Evolutionary conservation across 495 filamentous ascomycete genomes (phyloP).

Genomic region (Neurospora sp.): DNA sequence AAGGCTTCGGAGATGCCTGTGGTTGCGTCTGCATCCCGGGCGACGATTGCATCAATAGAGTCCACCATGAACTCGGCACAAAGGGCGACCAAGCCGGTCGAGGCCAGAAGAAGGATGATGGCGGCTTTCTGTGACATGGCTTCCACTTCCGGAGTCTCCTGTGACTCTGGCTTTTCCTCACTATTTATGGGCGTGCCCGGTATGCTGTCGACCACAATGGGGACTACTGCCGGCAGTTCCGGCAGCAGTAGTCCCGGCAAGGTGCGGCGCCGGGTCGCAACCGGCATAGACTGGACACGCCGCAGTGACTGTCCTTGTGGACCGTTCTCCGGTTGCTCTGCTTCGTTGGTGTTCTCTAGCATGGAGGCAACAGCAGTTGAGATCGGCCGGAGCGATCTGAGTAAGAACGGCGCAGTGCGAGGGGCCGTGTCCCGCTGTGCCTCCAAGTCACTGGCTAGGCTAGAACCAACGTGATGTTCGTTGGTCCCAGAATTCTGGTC

Average conservation of each 20-base stretch:
- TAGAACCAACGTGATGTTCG: constrained; percentile 26
- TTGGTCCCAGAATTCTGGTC: background rate
- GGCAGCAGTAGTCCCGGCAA: constrained; percentile 14
- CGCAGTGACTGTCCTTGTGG: constrained; percentile 30
- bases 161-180: background rate
- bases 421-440: background rate
- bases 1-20: constrained; percentile 59
- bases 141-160: constrained; percentile 18
- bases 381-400: constrained; percentile 46
- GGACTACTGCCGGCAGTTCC: constrained; percentile 13
- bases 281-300: constrained; percentile 19
- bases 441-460: constrained; percentile 14
- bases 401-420: constrained; percentile 28
- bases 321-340: background rate
- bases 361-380: constrained; percentile 44
- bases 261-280: constrained; percentile 23
- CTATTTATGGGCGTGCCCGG: background rate
- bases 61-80: constrained; percentile 78
- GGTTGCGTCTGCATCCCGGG: constrained; percentile 14
- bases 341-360: background rate
- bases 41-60: constrained; percentile 61
- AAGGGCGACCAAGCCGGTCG: constrained; percentile 65
- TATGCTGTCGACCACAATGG: constrained; percentile 3
- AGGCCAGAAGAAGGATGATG: constrained; percentile 59
- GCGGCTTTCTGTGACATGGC: constrained; percentile 61